phyloP scores from a whole-genome alignment of 129 eudicot species.

The Flaveria sonorensis region DNA sequence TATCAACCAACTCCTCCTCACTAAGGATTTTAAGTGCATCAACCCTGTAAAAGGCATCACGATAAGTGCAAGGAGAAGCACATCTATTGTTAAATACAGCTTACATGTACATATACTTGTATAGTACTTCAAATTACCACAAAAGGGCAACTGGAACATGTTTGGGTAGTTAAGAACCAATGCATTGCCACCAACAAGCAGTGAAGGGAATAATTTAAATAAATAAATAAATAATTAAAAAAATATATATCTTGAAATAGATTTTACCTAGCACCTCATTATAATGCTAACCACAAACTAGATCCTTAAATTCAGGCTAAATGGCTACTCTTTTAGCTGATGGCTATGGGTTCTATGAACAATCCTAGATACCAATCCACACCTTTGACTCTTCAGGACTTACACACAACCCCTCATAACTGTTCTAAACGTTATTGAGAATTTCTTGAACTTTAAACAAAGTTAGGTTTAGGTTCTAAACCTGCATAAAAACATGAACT shows the following conservation, averaged over 20 bases:
- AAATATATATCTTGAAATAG: neutral
- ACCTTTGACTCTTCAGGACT: neutral
- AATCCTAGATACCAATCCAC: neutral
- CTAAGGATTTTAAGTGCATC: conserved; percentile 69
- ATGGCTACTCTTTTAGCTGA: neutral
- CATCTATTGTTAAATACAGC: neutral
- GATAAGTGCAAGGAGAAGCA: conserved; percentile 8
- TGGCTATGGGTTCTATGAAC: neutral
- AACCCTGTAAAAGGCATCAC: conserved; percentile 38
- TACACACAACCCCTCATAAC: neutral
- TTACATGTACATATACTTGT: conserved; percentile 5
- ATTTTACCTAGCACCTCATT: neutral
- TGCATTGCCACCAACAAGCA: conserved; percentile 1
- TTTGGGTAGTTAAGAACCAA: neutral
- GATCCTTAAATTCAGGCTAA: neutral
- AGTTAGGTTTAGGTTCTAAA: neutral
- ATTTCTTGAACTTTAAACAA: neutral
- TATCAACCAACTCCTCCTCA: conserved; percentile 72
- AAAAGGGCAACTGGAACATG: neutral
- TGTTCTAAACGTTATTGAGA: neutral
- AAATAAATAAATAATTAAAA: neutral
- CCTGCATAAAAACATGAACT: neutral
- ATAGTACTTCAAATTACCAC: conserved; percentile 6
- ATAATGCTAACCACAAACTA: neutral
- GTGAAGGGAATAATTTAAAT: neutral